Evolutionary conservation across 495 filamentous ascomycete genomes (phyloP).

Genomic region (Lindgomyces ingoldianus): DNA sequence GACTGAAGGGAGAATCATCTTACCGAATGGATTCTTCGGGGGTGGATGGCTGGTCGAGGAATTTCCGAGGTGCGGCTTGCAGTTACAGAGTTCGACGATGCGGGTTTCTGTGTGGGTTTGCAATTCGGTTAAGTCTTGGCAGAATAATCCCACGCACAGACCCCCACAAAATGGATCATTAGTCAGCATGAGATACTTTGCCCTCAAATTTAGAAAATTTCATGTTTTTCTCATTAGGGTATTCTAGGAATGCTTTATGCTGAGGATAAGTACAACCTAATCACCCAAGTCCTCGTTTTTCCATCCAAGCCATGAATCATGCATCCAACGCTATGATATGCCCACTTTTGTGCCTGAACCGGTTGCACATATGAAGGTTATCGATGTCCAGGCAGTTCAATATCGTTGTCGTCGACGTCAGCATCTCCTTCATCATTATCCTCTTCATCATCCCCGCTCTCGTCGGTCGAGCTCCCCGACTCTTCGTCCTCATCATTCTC

Average conservation of each 20-base stretch:
- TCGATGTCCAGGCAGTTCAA: conserved; percentile 38
- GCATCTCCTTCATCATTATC: conserved; percentile 38
- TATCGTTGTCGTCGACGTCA: conserved; percentile 35
- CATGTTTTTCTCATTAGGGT: too few relatives aligned
- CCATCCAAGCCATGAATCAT: not conserved
- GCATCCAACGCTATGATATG: not conserved
- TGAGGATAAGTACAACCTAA: too few relatives aligned
- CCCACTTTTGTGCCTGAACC: not conserved
- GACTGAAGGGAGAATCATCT: not conserved
- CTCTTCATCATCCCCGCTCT: conserved; percentile 35
- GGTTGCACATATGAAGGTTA: conserved; percentile 10
- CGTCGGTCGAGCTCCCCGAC: conserved; percentile 35
- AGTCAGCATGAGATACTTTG: too few relatives aligned
- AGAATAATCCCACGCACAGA: too few relatives aligned
- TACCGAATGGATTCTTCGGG: conserved; percentile 21
- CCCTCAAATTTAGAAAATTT: too few relatives aligned
- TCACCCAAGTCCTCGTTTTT: too few relatives aligned
- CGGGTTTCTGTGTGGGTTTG: conserved; percentile 18
- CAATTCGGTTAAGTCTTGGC: conserved; percentile 14
- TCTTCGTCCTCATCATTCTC: conserved; percentile 37
- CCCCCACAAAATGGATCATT: too few relatives aligned
- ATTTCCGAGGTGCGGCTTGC: conserved; percentile 2
- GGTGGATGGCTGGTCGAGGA: not conserved
- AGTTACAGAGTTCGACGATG: conserved; percentile 8
- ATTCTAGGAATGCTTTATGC: too few relatives aligned